Evolutionary conservation across 1,139 yeast species (phyloP).

Genomic region (Starmera stellimalicola): DNA sequence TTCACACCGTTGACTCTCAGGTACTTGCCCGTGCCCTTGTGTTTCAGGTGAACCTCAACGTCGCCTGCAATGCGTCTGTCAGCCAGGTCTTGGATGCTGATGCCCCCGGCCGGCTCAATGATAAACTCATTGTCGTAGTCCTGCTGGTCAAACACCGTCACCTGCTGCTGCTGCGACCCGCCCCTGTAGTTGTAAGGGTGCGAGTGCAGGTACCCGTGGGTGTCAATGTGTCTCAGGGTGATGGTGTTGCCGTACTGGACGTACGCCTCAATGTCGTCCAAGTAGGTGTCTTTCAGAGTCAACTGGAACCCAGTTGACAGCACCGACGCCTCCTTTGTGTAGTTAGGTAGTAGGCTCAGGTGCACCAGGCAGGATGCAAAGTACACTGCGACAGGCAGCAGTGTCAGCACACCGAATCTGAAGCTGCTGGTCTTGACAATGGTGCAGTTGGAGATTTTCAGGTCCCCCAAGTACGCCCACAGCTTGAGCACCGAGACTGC

Average conservation of each 20-base stretch:
- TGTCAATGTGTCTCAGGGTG: conserved; percentile 52
- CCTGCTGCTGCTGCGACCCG: conserved; percentile 61
- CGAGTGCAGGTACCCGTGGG: conserved; percentile 62
- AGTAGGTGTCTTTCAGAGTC: conserved; percentile 33
- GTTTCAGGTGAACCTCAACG: conserved; percentile 49
- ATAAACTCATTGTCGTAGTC: conserved; percentile 60
- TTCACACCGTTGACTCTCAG: conserved; percentile 46
- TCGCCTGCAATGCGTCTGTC: conserved; percentile 36
- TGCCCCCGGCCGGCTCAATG: conserved; percentile 33
- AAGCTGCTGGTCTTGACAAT: conserved; percentile 26
- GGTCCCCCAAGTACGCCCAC: conserved; percentile 55
- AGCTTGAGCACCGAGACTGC: conserved; percentile 31
- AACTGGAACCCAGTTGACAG: conserved; percentile 54
- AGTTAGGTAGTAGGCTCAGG: conserved; percentile 33
- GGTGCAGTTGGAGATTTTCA: conserved; percentile 26
- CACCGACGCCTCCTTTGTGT: conserved; percentile 40
- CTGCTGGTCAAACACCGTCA: conserved; percentile 46
- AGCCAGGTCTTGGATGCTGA: conserved; percentile 14
- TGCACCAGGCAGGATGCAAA: conserved; percentile 40
- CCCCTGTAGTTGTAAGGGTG: conserved; percentile 42
- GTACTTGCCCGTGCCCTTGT: conserved; percentile 48
- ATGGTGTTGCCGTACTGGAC: conserved; percentile 59
- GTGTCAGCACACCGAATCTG: conserved; percentile 28
- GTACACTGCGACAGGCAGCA: conserved; percentile 44
- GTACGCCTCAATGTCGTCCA: conserved; percentile 32